phyloP scores from a whole-genome alignment of 2,329 filamentous ascomycete species.

The Cladosporium colombiae region DNA sequence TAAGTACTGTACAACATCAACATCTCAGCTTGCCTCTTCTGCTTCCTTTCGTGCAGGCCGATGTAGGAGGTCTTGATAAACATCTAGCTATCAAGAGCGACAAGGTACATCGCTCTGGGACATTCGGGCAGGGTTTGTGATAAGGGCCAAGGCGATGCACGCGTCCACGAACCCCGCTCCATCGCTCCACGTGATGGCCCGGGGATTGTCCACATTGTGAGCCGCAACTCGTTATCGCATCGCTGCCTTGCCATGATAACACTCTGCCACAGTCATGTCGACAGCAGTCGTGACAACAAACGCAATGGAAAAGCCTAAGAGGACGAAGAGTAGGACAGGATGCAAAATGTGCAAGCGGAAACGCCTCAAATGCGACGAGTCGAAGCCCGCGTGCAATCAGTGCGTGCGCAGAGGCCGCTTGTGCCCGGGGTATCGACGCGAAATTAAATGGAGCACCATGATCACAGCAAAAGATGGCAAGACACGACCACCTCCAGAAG shows the following conservation, averaged over 20 bases:
- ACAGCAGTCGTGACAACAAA: not conserved
- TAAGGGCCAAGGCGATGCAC: not conserved
- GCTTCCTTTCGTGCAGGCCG: no score
- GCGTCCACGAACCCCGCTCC: conserved; percentile 13
- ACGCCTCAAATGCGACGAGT: conserved; percentile 23
- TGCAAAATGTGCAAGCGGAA: conserved; percentile 18
- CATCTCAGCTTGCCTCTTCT: no score
- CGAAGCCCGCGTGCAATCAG: conserved; percentile 22
- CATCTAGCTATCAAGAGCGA: not conserved
- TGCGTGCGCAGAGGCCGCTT: conserved; percentile 20
- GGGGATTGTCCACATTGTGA: not conserved
- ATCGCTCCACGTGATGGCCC: conserved; percentile 1
- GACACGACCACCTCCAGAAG: conserved; percentile 6
- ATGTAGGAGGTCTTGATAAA: no score
- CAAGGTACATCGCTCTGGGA: not conserved
- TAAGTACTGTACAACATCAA: no score
- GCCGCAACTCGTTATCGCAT: not conserved
- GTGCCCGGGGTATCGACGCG: conserved; percentile 21
- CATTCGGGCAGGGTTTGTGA: not conserved
- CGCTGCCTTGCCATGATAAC: not conserved
- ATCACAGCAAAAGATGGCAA: conserved; percentile 10
- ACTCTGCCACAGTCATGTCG: not conserved
- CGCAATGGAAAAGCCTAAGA: conserved; percentile 12
- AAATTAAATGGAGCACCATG: conserved; percentile 21
- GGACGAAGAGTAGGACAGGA: conserved; percentile 18